Evolutionary conservation across 306 rosid species (phyloP).

Genomic region (Albizia julibrissin): DNA sequence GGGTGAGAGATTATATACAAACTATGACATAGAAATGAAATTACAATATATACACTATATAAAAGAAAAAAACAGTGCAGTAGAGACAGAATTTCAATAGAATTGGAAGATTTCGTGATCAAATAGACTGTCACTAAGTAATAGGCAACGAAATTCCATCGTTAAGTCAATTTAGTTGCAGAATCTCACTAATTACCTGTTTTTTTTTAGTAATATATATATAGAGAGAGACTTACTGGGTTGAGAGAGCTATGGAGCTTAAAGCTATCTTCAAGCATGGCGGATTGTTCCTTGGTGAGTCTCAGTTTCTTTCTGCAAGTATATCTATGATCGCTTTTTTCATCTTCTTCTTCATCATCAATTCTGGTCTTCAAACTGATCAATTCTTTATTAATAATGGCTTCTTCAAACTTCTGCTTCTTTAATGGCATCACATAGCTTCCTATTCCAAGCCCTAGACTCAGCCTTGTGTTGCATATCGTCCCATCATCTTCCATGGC

Average conservation of each 20-base stretch:
- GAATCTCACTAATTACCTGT: too few species aligned
- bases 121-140: too few species aligned
- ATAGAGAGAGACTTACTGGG: not conserved
- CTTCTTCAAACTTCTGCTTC: not conserved
- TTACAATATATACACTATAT: not conserved
- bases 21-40: not conserved
- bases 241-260: slow-evolving; percentile 56
- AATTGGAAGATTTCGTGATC: too few species aligned
- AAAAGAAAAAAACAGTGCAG: too few species aligned
- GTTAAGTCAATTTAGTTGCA: too few species aligned
- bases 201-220: not conserved
- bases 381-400: not conserved
- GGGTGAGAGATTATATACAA: not conserved
- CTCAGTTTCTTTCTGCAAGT: slow-evolving; percentile 60
- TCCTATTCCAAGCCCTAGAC: slow-evolving; percentile 8
- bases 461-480: slow-evolving; percentile 1
- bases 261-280: slow-evolving; percentile 72
- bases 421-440: not conserved
- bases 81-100: too few species aligned
- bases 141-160: too few species aligned
- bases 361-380: slow-evolving; percentile 1
- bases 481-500: slow-evolving; percentile 9
- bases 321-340: not conserved
- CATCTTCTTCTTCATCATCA: not conserved
- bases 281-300: slow-evolving; percentile 72